Percentiles rank a stretch among this genome's conserved stretches.
phyloP scores from a whole-genome alignment of 768 basidiomycete species.

The Dioszegia crocea region DNA sequence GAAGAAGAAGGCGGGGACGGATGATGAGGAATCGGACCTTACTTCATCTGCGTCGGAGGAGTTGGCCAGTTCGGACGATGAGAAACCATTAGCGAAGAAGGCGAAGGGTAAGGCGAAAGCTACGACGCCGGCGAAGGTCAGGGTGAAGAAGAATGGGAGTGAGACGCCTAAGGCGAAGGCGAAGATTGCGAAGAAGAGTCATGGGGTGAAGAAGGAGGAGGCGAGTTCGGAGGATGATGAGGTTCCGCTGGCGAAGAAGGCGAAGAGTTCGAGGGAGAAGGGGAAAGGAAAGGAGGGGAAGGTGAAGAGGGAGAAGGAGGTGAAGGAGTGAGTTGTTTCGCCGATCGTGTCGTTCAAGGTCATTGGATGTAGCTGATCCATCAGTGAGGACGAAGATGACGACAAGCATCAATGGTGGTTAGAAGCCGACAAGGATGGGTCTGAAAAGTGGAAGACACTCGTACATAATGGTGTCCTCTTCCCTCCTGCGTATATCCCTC shows the following conservation, averaged over 20 bases:
- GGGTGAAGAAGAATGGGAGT: constrained; percentile 48
- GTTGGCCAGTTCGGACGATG: constrained; percentile 18
- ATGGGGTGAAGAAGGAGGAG: constrained; percentile 51
- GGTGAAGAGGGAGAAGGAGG: constrained; percentile 48
- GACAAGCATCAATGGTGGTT: constrained; percentile 73
- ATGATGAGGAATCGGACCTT: constrained; percentile 41
- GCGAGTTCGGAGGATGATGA: constrained; percentile 53
- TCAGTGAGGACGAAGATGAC: constrained; percentile 65
- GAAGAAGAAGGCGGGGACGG: constrained; percentile 25
- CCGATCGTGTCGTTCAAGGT: constrained; percentile 7
- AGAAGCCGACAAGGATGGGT: constrained; percentile 59
- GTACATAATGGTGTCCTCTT: constrained; percentile 93
- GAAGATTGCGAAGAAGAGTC: constrained; percentile 28
- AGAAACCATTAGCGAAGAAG: constrained; percentile 53
- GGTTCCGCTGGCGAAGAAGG: constrained; percentile 47
- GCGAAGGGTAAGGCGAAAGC: too few relatives aligned
- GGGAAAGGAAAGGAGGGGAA: constrained; percentile 16
- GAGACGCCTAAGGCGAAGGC: constrained; percentile 48
- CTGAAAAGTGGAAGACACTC: constrained; percentile 88
- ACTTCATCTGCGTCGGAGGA: constrained; percentile 31
- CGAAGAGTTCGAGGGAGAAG: constrained; percentile 17
- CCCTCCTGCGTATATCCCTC: constrained; percentile 84
- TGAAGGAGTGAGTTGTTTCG: constrained; percentile 54
- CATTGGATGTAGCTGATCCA: constrained; percentile 51
- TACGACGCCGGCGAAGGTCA: constrained; percentile 29